phyloP scores from a whole-genome alignment of 768 basidiomycete species.

The Leccinum imitatum region DNA sequence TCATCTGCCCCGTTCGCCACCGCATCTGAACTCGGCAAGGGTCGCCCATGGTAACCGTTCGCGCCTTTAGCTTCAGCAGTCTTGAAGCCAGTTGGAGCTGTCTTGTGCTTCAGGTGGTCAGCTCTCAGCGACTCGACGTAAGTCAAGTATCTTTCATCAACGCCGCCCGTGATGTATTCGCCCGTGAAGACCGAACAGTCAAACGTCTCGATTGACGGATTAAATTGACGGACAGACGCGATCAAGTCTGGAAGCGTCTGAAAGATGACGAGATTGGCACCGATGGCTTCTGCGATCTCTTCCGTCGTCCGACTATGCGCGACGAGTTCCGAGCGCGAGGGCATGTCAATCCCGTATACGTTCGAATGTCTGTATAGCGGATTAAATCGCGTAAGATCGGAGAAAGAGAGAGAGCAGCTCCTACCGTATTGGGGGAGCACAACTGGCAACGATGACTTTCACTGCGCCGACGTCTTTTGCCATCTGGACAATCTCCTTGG shows the following conservation, averaged over 20 bases:
- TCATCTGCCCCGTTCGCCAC: constrained; percentile 66
- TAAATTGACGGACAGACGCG: constrained; percentile 81
- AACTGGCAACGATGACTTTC: constrained; percentile 94
- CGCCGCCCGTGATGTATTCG: constrained; percentile 92
- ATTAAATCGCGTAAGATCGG: constrained; percentile 5
- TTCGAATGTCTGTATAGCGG: constrained; percentile 65
- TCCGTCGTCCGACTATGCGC: constrained; percentile 72
- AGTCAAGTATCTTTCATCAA: constrained; percentile 78
- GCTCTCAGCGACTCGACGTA: constrained; percentile 75
- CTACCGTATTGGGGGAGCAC: constrained; percentile 93
- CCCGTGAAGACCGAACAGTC: constrained; percentile 99
- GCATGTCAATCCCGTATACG: constrained; percentile 99
- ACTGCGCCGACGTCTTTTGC: constrained; percentile 98
- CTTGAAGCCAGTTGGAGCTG: constrained; percentile 27
- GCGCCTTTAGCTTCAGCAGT: constrained; percentile 36
- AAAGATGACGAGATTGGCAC: constrained; percentile 94
- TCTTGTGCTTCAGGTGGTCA: constrained; percentile 74
- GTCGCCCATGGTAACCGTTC: constrained; percentile 23
- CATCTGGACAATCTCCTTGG: constrained; percentile 99
- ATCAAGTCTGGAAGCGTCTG: constrained; percentile 90
- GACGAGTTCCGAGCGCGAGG: constrained; percentile 90
- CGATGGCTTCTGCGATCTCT: constrained; percentile 77
- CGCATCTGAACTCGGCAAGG: constrained; percentile 36
- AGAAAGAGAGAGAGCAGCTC: constrained; percentile 9
- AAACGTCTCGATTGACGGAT: constrained; percentile 71